Evolutionary conservation across 768 basidiomycete genomes (phyloP), one percentile per base, ranked within the genome.

Genomic region (Auriscalpium vulgare): DNA sequence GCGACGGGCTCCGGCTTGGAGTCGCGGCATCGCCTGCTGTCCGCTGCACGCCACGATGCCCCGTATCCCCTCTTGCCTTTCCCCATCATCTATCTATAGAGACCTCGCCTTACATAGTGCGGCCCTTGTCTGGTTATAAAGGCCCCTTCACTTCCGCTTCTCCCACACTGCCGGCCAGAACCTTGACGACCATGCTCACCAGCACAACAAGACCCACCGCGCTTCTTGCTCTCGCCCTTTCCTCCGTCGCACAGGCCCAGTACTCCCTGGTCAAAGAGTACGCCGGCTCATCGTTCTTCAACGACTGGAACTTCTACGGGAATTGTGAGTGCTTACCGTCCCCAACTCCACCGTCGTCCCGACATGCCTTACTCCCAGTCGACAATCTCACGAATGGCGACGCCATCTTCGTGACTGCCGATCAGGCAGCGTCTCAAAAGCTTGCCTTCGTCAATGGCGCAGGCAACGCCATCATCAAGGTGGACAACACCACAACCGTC

Each of bases 371-470:
- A 8, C 19, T 37, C 4, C 19, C 59, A 87, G 83, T 74, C 56
- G 87, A 89, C 67, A 85, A 88, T 61, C 70, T 87, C 3, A 88
- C 85, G 16, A 83, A 83, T 56, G 84, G 85, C 55, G 80, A 87
- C 65, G 76, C 72, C 14, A 74, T 73, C 78, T 84, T 61, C 49
- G 71, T 82, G 44, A 78, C 77, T 1, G 67, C 66, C 10, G 57
- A 64, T 50, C 70, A 71, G 13, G 84, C 79, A 4, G 65, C 70
- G 37, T 70, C 77, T 7, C 69, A 75, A 38, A 68, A 78, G 55
- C 79, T 88, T 37, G 78, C 84, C 1, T 87, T 77, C 62, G 77
- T 87, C 45, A 84, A 90, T 8, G 60, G 72, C 16, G 84, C 86
- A 3, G 84, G 83, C 13, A 85, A 85, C 58, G 88, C 87, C 1